Conservation (phyloP, 1,284 basidiomycete genomes). For the Ceratobasidium sp. region DNA sequence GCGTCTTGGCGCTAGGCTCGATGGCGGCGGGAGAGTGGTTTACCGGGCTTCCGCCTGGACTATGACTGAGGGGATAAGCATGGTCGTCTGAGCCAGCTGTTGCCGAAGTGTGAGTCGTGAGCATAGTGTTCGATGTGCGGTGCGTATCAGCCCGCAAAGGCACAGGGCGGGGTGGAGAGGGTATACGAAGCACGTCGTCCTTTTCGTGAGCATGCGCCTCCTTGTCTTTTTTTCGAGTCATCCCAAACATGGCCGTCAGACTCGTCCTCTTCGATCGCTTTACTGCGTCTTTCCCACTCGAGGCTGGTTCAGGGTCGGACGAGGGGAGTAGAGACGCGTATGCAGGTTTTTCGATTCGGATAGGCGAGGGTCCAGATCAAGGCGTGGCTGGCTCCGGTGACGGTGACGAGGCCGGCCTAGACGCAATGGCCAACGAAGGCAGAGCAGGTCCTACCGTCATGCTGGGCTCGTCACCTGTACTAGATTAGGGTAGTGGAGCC, state of each 20-base stretch:
- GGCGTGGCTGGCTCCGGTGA: not conserved
- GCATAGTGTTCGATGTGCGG: slow-evolving; percentile 12
- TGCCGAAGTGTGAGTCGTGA: slow-evolving; percentile 22
- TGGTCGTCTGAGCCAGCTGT: slow-evolving; percentile 17
- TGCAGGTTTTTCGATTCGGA: slow-evolving; percentile 7
- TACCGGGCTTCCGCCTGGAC: not conserved
- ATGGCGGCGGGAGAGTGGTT: not conserved
- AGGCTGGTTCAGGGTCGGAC: not conserved
- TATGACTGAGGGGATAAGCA: not conserved
- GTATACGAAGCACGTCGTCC: not conserved
- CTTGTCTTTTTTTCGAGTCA: slow-evolving; percentile 28
- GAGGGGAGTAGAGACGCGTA: slow-evolving; percentile 11
- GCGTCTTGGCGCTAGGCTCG: slow-evolving; percentile 35
- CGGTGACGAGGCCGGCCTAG: not conserved
- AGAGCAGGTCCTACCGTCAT: not conserved
- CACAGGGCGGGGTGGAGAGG: not conserved
- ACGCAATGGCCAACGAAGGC: not conserved
- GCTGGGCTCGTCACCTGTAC: not conserved
- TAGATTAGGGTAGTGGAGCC: not conserved
- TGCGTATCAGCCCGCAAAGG: slow-evolving; percentile 14
- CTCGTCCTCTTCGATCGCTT: slow-evolving; percentile 23
- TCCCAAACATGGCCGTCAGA: slow-evolving; percentile 31
- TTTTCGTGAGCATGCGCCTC: not conserved
- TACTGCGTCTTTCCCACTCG: not conserved
- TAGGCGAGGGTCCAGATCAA: slow-evolving; percentile 1